Evolutionary conservation across 2,329 filamentous ascomycete species (phyloP).

Genomic region (Xylariaceae sp.): DNA sequence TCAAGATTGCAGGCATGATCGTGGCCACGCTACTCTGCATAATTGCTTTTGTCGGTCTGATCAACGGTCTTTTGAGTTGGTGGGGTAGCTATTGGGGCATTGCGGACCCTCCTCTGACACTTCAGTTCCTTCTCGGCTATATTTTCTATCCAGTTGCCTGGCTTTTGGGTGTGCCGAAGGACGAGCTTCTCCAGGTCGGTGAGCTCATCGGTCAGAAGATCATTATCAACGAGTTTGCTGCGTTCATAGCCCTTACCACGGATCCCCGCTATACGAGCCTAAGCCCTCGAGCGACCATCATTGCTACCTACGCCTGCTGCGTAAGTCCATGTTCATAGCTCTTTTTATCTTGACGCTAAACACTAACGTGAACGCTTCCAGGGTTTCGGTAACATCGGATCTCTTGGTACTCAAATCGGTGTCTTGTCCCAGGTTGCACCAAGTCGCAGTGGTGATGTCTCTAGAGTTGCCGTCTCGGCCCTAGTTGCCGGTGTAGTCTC

Average conservation of each 20-base stretch:
- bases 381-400: constrained; percentile 84
- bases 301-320: constrained; percentile 86
- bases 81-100: constrained; percentile 75
- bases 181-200: constrained; percentile 73
- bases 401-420: constrained; percentile 87
- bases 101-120: constrained; percentile 66
- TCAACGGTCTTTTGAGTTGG: constrained; percentile 74
- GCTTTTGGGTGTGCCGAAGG: constrained; percentile 70
- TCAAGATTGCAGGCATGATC: constrained; percentile 80
- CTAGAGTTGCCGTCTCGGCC: constrained; percentile 76
- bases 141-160: constrained; percentile 75
- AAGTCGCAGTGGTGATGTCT: constrained; percentile 74
- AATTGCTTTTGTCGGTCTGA: constrained; percentile 69
- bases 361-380: constrained; percentile 32
- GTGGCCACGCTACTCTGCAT: constrained; percentile 74
- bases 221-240: constrained; percentile 84
- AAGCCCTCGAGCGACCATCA: constrained; percentile 74
- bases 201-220: constrained; percentile 85
- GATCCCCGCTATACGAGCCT: constrained; percentile 61
- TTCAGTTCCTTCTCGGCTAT: constrained; percentile 73
- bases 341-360: neutral
- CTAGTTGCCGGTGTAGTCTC: constrained; percentile 78
- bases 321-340: constrained; percentile 42
- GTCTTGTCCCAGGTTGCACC: constrained; percentile 84
- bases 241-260: constrained; percentile 64